Percentiles rank a stretch among this genome's conserved stretches.
These are phyloP conservation scores for Gnetum montanum DNA, from an alignment of 75 land plant genomes.

Conservation along the genomic window DNA sequence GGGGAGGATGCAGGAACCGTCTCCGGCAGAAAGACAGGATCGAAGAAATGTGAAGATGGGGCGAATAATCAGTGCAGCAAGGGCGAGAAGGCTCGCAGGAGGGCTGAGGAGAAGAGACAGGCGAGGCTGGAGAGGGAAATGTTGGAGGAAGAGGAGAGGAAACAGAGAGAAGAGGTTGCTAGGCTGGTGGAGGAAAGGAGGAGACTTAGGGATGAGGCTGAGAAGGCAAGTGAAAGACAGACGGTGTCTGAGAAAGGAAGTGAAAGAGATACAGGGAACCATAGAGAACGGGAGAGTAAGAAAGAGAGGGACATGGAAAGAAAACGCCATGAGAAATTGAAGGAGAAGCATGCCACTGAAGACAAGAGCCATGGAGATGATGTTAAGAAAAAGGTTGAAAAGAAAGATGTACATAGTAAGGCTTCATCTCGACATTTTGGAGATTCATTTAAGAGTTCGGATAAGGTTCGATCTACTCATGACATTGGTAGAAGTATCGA, in stretches of 20 bases:
- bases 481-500: slow-evolving; percentile 11
- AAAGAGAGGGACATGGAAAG: slow-evolving; percentile 54
- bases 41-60: slow-evolving; percentile 57
- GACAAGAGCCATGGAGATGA: slow-evolving; percentile 40
- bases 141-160: slow-evolving; percentile 85
- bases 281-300: slow-evolving; percentile 43
- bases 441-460: neutral
- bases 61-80: slow-evolving; percentile 35
- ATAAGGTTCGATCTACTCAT: slow-evolving; percentile 10
- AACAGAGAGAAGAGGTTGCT: slow-evolving; percentile 88
- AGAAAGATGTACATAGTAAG: slow-evolving; percentile 20
- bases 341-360: too few relatives aligned
- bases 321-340: slow-evolving; percentile 64
- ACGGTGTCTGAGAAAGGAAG: slow-evolving; percentile 53
- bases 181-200: slow-evolving; percentile 85
- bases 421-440: neutral
- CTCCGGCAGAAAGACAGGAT: slow-evolving; percentile 18
- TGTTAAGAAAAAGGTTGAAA: slow-evolving; percentile 30
- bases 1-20: slow-evolving; percentile 31
- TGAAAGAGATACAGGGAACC: slow-evolving; percentile 21
- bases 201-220: slow-evolving; percentile 57
- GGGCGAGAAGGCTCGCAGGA: slow-evolving; percentile 80
- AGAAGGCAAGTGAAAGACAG: slow-evolving; percentile 62
- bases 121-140: slow-evolving; percentile 84
- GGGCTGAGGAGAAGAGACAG: slow-evolving; percentile 89